Base-by-base conservation (phyloP, 805 yeast species). In the Pichia exigua region DNA sequence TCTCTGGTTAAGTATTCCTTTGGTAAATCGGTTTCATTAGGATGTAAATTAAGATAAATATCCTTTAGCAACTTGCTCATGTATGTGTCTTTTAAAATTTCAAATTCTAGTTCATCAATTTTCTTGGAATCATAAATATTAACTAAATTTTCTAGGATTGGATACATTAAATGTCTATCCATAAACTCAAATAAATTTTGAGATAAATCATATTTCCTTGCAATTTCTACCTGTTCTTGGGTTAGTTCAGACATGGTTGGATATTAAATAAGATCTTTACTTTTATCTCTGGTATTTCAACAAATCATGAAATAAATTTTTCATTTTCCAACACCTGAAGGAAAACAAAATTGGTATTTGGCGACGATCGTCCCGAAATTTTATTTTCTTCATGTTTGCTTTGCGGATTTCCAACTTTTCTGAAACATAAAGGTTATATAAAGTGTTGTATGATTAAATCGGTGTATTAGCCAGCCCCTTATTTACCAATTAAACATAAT, bases 141-240 rank as follows among this genome's bases (percentile, higher is more conserved):
- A 20, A 57, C 63, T 22, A 56, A 48, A 45, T 57, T 53, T 30
- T 60, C 63, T 5, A 55, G 42, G 20, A 63, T 51, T 20, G 62
- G 80, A 55, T 75, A 78, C 51, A 76, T 69, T 63, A 83, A 66
- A 59, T 81, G 85, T 55, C 85, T 74, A 66, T 83, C 88, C 59
- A 83, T 66, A 60, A 79, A 82, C 44, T 80, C 80, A 55, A 77
- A 68, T 54, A 82, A 65, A 64, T 76, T 74, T 48, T 70, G 68
- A 11, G 84, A 77, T 61, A 82, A 65, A 59, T 81, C 85, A 64
- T 76, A 76, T 57, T 75, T 62, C 55, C 73, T 71, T 24, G 79
- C 79, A 49, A 72, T 62, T 45, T 63, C 73, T 42, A 71, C 59
- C 57, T 75, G 55, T 44, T 50, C 47, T 22, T 30, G 42, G 5